phyloP scores from a whole-genome alignment of 129 eudicot genomes.

The Flaveria linearis region DNA sequence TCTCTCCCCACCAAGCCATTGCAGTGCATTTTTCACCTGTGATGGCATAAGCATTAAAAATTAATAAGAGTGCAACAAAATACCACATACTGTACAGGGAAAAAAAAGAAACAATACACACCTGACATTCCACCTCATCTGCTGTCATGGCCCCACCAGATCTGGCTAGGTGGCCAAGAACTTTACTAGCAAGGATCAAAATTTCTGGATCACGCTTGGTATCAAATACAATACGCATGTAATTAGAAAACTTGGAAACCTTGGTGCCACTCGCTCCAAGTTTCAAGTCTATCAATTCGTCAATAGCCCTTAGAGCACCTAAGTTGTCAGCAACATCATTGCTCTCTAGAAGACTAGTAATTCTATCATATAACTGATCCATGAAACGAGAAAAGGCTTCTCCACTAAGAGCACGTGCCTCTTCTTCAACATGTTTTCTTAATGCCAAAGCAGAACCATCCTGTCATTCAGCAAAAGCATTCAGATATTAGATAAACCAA shows the following conservation, averaged over 20 bases:
- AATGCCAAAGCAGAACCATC: conserved; percentile 90
- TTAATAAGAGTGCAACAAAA: background rate
- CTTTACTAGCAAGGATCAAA: conserved; percentile 83
- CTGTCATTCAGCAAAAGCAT: conserved; percentile 39
- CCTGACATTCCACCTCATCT: conserved; percentile 97
- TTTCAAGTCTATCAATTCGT: conserved; percentile 81
- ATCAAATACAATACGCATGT: conserved; percentile 87
- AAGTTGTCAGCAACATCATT: conserved; percentile 82
- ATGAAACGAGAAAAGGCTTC: conserved; percentile 93
- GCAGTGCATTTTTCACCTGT: conserved; percentile 81
- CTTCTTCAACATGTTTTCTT: conserved; percentile 83
- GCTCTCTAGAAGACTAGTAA: conserved; percentile 78
- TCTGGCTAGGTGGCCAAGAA: conserved; percentile 92
- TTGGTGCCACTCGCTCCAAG: conserved; percentile 93
- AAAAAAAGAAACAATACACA: conserved; percentile 20
- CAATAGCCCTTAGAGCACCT: conserved; percentile 94
- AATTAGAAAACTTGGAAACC: conserved; percentile 77
- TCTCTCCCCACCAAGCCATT: conserved; percentile 92
- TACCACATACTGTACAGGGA: background rate
- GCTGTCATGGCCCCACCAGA: conserved; percentile 99
- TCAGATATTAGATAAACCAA: background rate
- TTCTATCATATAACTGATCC: conserved; percentile 87
- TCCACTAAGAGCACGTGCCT: conserved; percentile 83
- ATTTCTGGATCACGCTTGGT: conserved; percentile 86
- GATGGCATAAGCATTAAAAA: conserved; percentile 20